These are phyloP conservation scores for Alectoria sarmentosa DNA, from an alignment of 495 filamentous ascomycete genomes.

Conservation along the genomic window DNA sequence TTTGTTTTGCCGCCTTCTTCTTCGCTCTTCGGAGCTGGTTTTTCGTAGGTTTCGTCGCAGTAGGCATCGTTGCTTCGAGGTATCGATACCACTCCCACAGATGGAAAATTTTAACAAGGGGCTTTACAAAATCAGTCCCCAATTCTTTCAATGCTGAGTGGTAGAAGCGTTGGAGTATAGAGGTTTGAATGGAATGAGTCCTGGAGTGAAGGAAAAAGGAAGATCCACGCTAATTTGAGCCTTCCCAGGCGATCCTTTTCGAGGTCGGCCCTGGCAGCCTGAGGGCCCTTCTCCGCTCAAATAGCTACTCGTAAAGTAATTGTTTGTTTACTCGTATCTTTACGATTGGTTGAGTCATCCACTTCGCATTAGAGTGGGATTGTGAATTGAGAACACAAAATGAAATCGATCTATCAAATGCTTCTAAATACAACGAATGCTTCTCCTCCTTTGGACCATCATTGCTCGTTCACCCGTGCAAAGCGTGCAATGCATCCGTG, in stretches of 20 bases:
- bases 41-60: slow-evolving; percentile 61
- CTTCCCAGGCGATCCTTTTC: background rate
- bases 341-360: background rate
- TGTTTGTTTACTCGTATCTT: background rate
- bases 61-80: slow-evolving; percentile 24
- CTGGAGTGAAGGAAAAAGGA: background rate
- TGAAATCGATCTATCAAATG: slow-evolving; percentile 17
- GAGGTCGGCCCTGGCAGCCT: background rate
- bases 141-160: background rate
- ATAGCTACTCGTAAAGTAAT: background rate
- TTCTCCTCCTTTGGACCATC: slow-evolving; percentile 2
- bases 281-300: too few relatives aligned
- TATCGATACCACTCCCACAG: background rate
- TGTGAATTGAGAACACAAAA: background rate
- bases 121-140: background rate
- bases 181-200: background rate
- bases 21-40: slow-evolving; percentile 80
- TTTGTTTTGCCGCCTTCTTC: slow-evolving; percentile 78
- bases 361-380: background rate
- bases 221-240: slow-evolving; percentile 1
- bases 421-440: slow-evolving; percentile 15
- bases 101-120: background rate
- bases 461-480: slow-evolving; percentile 12
- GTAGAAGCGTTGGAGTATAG: background rate
- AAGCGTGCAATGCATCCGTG: slow-evolving; percentile 2